Evolutionary conservation across 2,329 filamentous ascomycete species (phyloP).

Genomic region (Penicillium sp.): DNA sequence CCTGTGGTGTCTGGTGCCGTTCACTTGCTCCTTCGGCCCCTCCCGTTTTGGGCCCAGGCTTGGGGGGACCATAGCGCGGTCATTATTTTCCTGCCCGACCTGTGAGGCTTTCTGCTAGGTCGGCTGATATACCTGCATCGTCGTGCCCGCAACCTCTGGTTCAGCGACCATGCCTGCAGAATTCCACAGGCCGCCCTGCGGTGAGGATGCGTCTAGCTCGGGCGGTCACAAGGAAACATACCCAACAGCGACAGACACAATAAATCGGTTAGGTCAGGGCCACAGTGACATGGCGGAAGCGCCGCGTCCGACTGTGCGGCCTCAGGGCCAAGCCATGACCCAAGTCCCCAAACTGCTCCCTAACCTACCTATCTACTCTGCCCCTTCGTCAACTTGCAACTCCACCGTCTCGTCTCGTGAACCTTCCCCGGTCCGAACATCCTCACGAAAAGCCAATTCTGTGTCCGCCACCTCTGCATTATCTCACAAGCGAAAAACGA

Average conservation of each 20-base stretch:
- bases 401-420: slow-evolving; percentile 47
- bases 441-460: slow-evolving; percentile 27
- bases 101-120: slow-evolving; percentile 30
- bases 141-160: slow-evolving; percentile 25
- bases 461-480: slow-evolving; percentile 29
- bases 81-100: slow-evolving; percentile 20
- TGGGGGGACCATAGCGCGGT: slow-evolving; percentile 4
- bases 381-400: slow-evolving; percentile 36
- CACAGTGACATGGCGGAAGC: slow-evolving; percentile 24
- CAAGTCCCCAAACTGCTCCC: slow-evolving; percentile 30
- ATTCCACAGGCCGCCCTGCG: slow-evolving; percentile 33
- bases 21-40: slow-evolving; percentile 16
- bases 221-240: slow-evolving; percentile 24
- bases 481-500: slow-evolving; percentile 60
- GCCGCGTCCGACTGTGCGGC: slow-evolving; percentile 24
- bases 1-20: slow-evolving; percentile 11
- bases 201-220: slow-evolving; percentile 27
- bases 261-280: slow-evolving; percentile 25
- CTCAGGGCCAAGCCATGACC: slow-evolving; percentile 25
- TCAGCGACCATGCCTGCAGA: slow-evolving; percentile 31
- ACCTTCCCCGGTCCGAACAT: slow-evolving; percentile 39
- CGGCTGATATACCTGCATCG: slow-evolving; percentile 28
- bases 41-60: slow-evolving; percentile 9
- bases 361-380: slow-evolving; percentile 21
- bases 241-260: slow-evolving; percentile 17